Evolutionary conservation across 139 green algal genomes (phyloP), one percentile per base, ranked within the genome.

Genomic region (Axilococcus clingmanii): DNA sequence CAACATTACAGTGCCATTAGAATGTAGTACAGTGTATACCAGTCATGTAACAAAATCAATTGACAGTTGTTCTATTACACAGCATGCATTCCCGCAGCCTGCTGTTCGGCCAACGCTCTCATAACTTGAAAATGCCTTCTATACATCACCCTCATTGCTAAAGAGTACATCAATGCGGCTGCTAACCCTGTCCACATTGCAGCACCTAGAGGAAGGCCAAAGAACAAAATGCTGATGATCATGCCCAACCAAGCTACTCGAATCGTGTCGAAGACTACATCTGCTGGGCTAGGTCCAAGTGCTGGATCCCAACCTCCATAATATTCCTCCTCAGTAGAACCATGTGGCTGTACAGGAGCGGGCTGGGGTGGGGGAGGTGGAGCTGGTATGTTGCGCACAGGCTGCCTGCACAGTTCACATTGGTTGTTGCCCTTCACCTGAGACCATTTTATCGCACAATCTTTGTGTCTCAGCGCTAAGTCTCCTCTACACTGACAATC

Each of bases 231-330:
- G 38, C 68, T 55, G 7, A 61, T 37, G 33, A 69, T 68, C 42
- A 64, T 76, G 44, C 69, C 61, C 28, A 91, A 55, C 84, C 84
- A 94, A 2, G 69, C 82, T 32, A 89, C 74, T 25, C 84, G 58
- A 15, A 94, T 76, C 61, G 69, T 86, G 55, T 94, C 83, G 52
- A 94, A 94, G 14, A 87, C 40, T 22, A 89, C 70, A 52, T 88
- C 82, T 7, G 75, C 71, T 31, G 24, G 41, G 37, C 30, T 46
- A 28, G 71, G 75, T 42, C 63, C 63, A 50, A 67, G 55, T 19
- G 55, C 55, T 16, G 52, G 63, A 37, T 30, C 30, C n/a, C n/a
- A n/a, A 12, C 44, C 30, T 37, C 66, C 16, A 15, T 50, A 41
- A 15, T 35, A n/a, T 15, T 57, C 49, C 28, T 57, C 49, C 6